These are phyloP conservation scores for Paraconiothyrium brasiliense DNA, from an alignment of 2,329 filamentous ascomycete genomes.

Conservation along the genomic window DNA sequence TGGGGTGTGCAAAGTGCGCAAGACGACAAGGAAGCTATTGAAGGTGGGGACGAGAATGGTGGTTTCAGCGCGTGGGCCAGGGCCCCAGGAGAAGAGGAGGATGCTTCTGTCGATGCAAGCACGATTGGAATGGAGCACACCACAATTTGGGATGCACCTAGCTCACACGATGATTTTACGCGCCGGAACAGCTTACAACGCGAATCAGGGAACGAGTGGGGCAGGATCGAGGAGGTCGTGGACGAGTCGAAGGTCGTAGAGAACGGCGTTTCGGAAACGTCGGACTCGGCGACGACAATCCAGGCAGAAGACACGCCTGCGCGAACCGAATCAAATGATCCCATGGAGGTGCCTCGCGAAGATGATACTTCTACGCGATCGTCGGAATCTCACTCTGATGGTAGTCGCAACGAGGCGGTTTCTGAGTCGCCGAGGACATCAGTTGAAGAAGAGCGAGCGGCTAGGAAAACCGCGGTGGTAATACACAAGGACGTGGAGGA, in stretches of 20 bases:
- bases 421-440: conserved; percentile 50
- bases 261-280: conserved; percentile 28
- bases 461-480: background rate
- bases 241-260: conserved; percentile 15
- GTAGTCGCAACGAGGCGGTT: conserved; percentile 40
- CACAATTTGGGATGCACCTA: background rate
- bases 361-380: conserved; percentile 44
- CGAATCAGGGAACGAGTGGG: conserved; percentile 18
- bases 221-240: conserved; percentile 22
- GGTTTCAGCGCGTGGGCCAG: conserved; percentile 41
- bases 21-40: conserved; percentile 6
- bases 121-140: background rate
- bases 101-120: conserved; percentile 13
- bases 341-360: conserved; percentile 30
- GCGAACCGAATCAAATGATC: conserved; percentile 12
- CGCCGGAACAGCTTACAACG: conserved; percentile 3
- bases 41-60: conserved; percentile 32
- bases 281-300: conserved; percentile 38
- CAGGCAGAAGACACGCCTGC: conserved; percentile 29
- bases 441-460: conserved; percentile 43
- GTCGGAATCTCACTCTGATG: conserved; percentile 49
- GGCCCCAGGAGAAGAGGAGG: conserved; percentile 19
- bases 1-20: conserved; percentile 7
- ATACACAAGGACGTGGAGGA: background rate
- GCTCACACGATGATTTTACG: conserved; percentile 15